Evolutionary conservation across 2,329 filamentous ascomycete species (phyloP), one percentile per base, ranked within the genome.

Genomic region (Aspergillus phoenicis): DNA sequence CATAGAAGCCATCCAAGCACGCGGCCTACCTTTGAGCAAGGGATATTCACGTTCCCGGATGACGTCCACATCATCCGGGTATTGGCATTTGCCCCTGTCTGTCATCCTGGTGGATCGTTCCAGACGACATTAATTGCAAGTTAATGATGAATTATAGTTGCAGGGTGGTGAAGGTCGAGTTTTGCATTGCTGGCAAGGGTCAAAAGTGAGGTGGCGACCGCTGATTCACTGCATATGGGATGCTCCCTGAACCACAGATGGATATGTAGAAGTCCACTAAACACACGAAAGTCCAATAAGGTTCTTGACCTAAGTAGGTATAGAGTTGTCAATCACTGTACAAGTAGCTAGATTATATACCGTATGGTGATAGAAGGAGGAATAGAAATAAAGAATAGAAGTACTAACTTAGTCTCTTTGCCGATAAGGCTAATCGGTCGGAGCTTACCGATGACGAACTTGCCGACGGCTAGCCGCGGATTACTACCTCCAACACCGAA

Each of bases 21-120:
- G 15, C 47, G n/a, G 33, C 47, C 26, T 64, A 79, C 78, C 73
- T 67, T 73, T 75, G 26, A 81, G 71, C 33, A 73, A 65, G 20
- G 82, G 82, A 71, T 83, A 84, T 64, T 85, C 79, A 20, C 67
- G 67, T 26, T 73, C 70, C 52, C 82, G 77, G 64, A 84, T 81
- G 4, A 70, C 64, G 57, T 82, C 79, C 58, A 84, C 76, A 58
- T 81, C 76, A n/a, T 72, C 71, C 62, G 80, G 73, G 63, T 81
- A 80, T 13, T 73, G 75, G 33, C 60, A 51, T 39, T 65, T 15
- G n/a, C 15, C 39, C 39, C 15, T 48, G 26, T 39, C 52, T 33
- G 17, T 24, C 57, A 65, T 62, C 22, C 1, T 56, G 4, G 17
- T 45, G 8, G 4, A n/a, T n/a, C 15, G 26, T 36, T 22, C 5